phyloP scores from a whole-genome alignment of 176 grass and related monocot species.

The Guadua angustifolia region DNA sequence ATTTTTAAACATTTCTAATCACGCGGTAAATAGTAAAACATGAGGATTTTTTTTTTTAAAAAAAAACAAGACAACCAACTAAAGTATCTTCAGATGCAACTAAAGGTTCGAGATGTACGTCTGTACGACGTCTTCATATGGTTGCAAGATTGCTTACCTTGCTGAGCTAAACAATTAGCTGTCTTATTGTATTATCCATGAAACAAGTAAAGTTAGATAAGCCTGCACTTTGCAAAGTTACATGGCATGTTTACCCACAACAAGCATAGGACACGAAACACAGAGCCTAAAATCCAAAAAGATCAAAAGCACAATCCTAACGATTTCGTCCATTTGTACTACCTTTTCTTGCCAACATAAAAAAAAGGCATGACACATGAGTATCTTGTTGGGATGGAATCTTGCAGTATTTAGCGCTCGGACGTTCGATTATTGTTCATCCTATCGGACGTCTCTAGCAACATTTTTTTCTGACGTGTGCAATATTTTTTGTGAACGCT shows the following conservation, averaged over 20 bases:
- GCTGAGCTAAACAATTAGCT: neutral
- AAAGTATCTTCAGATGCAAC: no score
- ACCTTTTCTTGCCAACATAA: neutral
- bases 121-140: no score
- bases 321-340: neutral
- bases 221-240: neutral
- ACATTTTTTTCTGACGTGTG: no score
- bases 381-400: neutral
- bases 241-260: neutral
- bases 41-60: no score
- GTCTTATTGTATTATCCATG: neutral
- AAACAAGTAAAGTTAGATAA: conserved; percentile 17
- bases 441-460: no score
- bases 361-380: neutral
- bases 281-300: no score
- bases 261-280: neutral
- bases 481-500: no score
- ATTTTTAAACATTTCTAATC: neutral
- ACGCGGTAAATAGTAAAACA: neutral
- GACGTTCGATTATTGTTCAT: no score
- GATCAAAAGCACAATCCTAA: neutral
- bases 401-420: conserved; percentile 8
- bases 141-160: neutral
- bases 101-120: no score
- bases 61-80: neutral